These are phyloP conservation scores for Lentinus tigrinus DNA, from an alignment of 768 basidiomycete species.

Conservation along the genomic window DNA sequence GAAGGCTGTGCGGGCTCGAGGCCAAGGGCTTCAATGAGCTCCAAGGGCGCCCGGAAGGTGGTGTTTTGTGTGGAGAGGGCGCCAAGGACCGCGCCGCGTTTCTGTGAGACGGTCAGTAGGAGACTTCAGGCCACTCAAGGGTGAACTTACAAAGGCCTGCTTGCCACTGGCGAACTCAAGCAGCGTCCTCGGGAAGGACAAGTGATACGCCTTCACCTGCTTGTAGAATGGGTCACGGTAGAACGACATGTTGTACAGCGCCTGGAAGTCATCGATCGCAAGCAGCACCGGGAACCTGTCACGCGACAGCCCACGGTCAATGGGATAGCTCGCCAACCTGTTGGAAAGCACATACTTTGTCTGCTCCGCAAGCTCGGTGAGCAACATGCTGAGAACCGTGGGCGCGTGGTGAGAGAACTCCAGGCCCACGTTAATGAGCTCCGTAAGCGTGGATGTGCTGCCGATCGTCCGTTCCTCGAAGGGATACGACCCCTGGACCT, in stretches of 20 bases:
- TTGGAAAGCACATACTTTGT: conserved; percentile 36
- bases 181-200: conserved; percentile 74
- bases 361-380: conserved; percentile 64
- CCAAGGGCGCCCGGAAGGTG: conserved; percentile 54
- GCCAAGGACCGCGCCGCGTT: conserved; percentile 69
- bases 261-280: conserved; percentile 87
- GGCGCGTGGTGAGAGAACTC: conserved; percentile 55
- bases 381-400: conserved; percentile 52
- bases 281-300: conserved; percentile 78
- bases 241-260: conserved; percentile 62
- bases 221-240: conserved; percentile 77
- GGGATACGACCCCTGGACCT: conserved; percentile 25
- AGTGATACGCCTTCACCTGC: conserved; percentile 69
- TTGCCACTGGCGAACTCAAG: conserved; percentile 78
- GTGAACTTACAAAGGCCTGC: conserved; percentile 57
- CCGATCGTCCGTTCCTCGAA: conserved; percentile 40
- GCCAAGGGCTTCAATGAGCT: conserved; percentile 62
- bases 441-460: conserved; percentile 47
- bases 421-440: conserved; percentile 58
- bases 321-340: neutral
- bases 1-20: conserved; percentile 41
- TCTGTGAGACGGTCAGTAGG: conserved; percentile 36
- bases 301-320: neutral
- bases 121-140: neutral
- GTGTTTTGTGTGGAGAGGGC: conserved; percentile 65